phyloP scores from a whole-genome alignment of 2,329 filamentous ascomycete species.

The Microcyclosporella mali region DNA sequence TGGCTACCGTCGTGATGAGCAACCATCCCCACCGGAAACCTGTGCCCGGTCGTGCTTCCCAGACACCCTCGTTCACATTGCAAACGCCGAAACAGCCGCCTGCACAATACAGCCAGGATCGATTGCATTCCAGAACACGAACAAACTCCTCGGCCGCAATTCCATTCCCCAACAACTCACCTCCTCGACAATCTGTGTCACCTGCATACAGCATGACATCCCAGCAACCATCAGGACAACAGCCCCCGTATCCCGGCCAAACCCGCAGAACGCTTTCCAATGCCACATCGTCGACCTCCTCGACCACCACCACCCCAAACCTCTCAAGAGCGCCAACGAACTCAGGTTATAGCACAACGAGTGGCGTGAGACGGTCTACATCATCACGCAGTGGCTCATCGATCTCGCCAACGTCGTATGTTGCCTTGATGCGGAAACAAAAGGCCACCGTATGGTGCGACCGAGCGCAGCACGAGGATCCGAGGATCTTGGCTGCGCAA shows the following conservation, averaged over 20 bases:
- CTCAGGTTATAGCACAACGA: slow-evolving; percentile 20
- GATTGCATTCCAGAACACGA: slow-evolving; percentile 43
- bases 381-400: slow-evolving; percentile 65
- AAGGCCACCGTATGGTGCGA: slow-evolving; percentile 99
- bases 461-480: slow-evolving; percentile 85
- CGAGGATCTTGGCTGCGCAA: slow-evolving; percentile 73
- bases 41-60: slow-evolving; percentile 2
- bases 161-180: slow-evolving; percentile 21
- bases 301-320: slow-evolving; percentile 43
- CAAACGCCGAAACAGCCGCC: slow-evolving; percentile 13
- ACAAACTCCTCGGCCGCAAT: slow-evolving; percentile 28
- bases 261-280: slow-evolving; percentile 57
- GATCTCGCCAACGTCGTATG: slow-evolving; percentile 67
- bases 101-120: slow-evolving; percentile 7
- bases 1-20: slow-evolving; percentile 9
- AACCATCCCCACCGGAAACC: slow-evolving; percentile 5
- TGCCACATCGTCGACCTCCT: slow-evolving; percentile 65
- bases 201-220: slow-evolving; percentile 19
- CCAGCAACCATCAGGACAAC: slow-evolving; percentile 8
- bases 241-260: slow-evolving; percentile 12
- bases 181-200: slow-evolving; percentile 13
- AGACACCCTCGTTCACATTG: slow-evolving; percentile 3
- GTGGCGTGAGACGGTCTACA: slow-evolving; percentile 61
- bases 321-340: slow-evolving; percentile 45
- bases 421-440: slow-evolving; percentile 91